These are phyloP conservation scores for Paecilomyces formosus DNA, from an alignment of 2,329 filamentous ascomycete genomes.

Conservation along the genomic window DNA sequence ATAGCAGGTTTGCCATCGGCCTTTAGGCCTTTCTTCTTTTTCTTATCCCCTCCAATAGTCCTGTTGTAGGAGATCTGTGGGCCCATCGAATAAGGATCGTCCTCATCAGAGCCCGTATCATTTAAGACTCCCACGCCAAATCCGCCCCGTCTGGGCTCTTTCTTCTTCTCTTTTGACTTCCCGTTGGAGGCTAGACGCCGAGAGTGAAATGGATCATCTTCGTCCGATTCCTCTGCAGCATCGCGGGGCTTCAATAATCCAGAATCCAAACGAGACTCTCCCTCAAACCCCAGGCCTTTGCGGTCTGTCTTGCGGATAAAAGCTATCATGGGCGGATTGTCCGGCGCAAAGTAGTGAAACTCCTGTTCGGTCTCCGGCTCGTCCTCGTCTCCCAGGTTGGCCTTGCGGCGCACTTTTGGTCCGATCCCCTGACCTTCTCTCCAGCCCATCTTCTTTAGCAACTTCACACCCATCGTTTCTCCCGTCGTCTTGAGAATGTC, in stretches of 20 bases:
- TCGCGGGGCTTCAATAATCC: conserved; percentile 9
- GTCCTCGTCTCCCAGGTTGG: conserved; percentile 55
- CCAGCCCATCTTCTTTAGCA: conserved; percentile 93
- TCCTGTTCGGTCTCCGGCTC: conserved; percentile 32
- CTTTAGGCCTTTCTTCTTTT: conserved; percentile 51
- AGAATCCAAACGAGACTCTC: conserved; percentile 28
- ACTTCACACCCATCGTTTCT: conserved; percentile 78
- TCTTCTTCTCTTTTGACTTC: conserved; percentile 48
- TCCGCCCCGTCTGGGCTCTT: conserved; percentile 52
- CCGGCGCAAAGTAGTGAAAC: conserved; percentile 75
- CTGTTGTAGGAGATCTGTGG: conserved; percentile 84
- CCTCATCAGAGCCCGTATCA: conserved; percentile 89
- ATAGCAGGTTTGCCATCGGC: conserved; percentile 31
- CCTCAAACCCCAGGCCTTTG: conserved; percentile 41
- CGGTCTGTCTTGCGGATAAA: conserved; percentile 38
- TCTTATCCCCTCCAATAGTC: conserved; percentile 72
- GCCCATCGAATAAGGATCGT: conserved; percentile 87
- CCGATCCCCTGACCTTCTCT: conserved; percentile 88
- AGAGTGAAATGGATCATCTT: conserved; percentile 30
- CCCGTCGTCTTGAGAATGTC: conserved; percentile 66
- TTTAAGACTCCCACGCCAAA: conserved; percentile 87
- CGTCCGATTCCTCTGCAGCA: conserved; percentile 20
- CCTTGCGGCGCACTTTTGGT: conserved; percentile 69
- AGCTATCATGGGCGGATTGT: conserved; percentile 60
- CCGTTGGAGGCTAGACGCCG: conserved; percentile 20